Conservation (phyloP, 140 eudicot species). For the Stevia rebaudiana region DNA sequence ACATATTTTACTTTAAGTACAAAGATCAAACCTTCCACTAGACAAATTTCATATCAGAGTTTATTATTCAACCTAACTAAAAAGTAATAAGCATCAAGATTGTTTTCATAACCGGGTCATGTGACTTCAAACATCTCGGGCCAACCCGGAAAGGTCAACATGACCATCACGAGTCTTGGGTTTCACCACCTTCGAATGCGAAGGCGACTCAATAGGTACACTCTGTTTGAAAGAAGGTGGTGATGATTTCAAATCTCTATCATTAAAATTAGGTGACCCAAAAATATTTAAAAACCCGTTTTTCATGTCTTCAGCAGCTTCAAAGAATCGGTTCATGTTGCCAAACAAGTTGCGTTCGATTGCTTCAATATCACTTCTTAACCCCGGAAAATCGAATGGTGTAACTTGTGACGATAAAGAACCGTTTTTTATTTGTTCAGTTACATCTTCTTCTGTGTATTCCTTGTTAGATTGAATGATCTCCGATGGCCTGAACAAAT, state of each 20-base stretch:
- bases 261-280: constrained; percentile 39
- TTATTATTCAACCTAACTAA: constrained; percentile 16
- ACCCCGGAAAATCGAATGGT: constrained; percentile 62
- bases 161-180: constrained; percentile 40
- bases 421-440: constrained; percentile 51
- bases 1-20: not conserved
- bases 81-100: not conserved
- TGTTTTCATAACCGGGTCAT: not conserved
- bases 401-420: constrained; percentile 32
- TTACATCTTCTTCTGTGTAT: constrained; percentile 90
- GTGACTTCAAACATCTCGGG: constrained; percentile 61
- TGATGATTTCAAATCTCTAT: constrained; percentile 33
- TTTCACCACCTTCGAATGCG: constrained; percentile 5
- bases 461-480: constrained; percentile 74
- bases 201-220: constrained; percentile 34
- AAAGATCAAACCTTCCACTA: not conserved
- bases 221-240: constrained; percentile 25
- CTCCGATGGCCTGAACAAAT: constrained; percentile 58
- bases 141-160: constrained; percentile 71
- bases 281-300: constrained; percentile 49
- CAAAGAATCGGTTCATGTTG: constrained; percentile 53
- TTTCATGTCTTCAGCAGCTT: constrained; percentile 82
- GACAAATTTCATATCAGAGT: not conserved
- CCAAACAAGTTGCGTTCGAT: constrained; percentile 63
- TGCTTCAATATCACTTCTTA: constrained; percentile 76